A percentile compares a stretch with the other conserved stretches of the same genome.
Evolutionary conservation across 306 rosid species (phyloP).

Genomic region (Lotus japonicus): DNA sequence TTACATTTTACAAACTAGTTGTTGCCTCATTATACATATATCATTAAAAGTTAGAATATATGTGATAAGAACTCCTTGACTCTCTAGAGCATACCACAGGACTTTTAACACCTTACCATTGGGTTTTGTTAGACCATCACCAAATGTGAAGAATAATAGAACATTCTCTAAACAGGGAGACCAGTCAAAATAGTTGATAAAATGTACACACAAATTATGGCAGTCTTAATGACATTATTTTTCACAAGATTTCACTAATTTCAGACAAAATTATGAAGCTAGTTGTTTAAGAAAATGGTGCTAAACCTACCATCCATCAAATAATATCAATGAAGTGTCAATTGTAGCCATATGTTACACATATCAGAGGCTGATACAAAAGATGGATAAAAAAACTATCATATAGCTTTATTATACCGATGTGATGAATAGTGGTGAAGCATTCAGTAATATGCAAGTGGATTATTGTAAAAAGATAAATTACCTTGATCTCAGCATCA

Average conservation of each 20-base stretch:
- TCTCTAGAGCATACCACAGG: not conserved
- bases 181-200: not conserved
- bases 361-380: not conserved
- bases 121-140: slow-evolving; percentile 2
- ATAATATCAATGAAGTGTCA: not conserved
- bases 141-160: not conserved
- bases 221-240: not conserved
- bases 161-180: not conserved
- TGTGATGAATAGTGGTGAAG: not conserved
- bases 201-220: not conserved
- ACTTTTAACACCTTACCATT: not conserved
- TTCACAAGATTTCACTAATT: not conserved
- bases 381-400: not conserved
- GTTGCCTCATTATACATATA: not conserved
- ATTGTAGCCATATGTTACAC: not conserved
- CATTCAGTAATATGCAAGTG: not conserved
- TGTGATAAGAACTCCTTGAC: not conserved
- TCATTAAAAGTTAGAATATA: not conserved
- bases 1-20: not conserved
- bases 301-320: slow-evolving; percentile 1
- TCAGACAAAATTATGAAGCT: not conserved
- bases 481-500: slow-evolving; percentile 86
- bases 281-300: slow-evolving; percentile 1
- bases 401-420: no score
- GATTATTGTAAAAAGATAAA: not conserved